These are phyloP conservation scores for Coemansia sp. DNA, from an alignment of 192 early-diverging fungal species.

Conservation along the genomic window DNA sequence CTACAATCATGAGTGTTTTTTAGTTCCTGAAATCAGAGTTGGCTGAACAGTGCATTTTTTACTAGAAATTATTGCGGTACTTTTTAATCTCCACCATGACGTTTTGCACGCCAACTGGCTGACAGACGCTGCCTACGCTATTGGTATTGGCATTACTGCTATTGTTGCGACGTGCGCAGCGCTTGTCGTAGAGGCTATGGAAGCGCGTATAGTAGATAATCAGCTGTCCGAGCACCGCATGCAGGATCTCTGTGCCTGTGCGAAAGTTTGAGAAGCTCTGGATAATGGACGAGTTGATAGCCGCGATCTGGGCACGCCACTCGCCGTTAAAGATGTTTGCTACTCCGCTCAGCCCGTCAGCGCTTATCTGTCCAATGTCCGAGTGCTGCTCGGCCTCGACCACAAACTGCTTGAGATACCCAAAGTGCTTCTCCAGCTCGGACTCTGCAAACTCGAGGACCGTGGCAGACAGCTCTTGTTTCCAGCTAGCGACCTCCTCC, in stretches of 20 bases:
- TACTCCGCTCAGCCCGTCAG: conserved; percentile 50
- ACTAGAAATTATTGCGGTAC: conserved; percentile 60
- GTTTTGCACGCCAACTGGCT: conserved; percentile 85
- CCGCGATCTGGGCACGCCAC: conserved; percentile 74
- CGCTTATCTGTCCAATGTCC: conserved; percentile 57
- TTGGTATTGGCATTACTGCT: conserved; percentile 13
- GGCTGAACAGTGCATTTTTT: not conserved
- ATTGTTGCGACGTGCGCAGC: conserved; percentile 55
- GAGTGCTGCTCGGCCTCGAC: conserved; percentile 66
- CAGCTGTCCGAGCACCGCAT: conserved; percentile 83
- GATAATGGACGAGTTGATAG: conserved; percentile 83
- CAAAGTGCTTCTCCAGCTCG: conserved; percentile 79
- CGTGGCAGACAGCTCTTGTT: conserved; percentile 37
- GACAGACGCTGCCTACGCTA: conserved; percentile 32
- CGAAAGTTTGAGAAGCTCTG: conserved; percentile 95
- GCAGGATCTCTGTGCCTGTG: conserved; percentile 89
- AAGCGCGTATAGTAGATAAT: conserved; percentile 93
- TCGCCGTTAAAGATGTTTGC: conserved; percentile 73
- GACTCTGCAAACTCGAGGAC: conserved; percentile 86
- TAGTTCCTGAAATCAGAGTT: conserved; percentile 11
- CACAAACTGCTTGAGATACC: conserved; percentile 79
- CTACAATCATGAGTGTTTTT: conserved; percentile 1
- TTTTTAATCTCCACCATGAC: conserved; percentile 98
- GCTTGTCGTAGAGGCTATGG: conserved; percentile 75
- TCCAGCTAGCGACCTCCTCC: conserved; percentile 51